Base-by-base conservation (phyloP, 164 flowering plant species). In the Warburgia ugandensis region DNA sequence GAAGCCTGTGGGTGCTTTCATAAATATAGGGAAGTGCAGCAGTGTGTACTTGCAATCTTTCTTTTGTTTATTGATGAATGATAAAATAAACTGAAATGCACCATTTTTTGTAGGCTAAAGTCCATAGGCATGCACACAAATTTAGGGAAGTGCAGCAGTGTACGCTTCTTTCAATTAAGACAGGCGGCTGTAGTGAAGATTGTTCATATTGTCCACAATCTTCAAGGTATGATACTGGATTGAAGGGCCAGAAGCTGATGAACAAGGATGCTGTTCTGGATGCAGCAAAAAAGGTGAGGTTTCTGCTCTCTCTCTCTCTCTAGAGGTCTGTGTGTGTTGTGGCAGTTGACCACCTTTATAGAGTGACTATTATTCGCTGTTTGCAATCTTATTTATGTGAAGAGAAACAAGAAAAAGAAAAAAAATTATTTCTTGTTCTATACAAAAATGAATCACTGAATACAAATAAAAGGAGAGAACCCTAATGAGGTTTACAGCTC, bases 121-220 rank as follows among this genome's bases (percentile, higher is more conserved):
- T 89, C 40, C 99, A 94, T 52, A 83, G 99, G 63, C 81, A 94
- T 60, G 76, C 83, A 42, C 99, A 94, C 60, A 94, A 89, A 61
- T 94, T 94, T 29, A 84, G 96, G 75, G 96, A 94, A 69, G 99
- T 94, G 36, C 97, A 92, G 71, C 99, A 94, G 67, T 94, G 99
- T 63, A 94, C 99, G 21, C 83, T 94, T 40, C 80, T 94, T 21
- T 94, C 99, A 6, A 69, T 94, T 35, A 94, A 94, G 71, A 94
- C 99, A 1, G 99, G 99, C 62, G 99, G 99, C 5, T 89, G 97
- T 54, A 84, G 94, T 68, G 97, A 94, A 70, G 99, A 94, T 75
- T 94, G 99, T 68, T 84, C 96, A 0, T 94, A 94, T 58, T 94
- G 99, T 58, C 99, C 99, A 52, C 97, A 94, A 43, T 94, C 96